Percentiles rank a stretch among this genome's conserved stretches.
Conservation (phyloP, 768 basidiomycete species). For the Russula lepida region DNA sequence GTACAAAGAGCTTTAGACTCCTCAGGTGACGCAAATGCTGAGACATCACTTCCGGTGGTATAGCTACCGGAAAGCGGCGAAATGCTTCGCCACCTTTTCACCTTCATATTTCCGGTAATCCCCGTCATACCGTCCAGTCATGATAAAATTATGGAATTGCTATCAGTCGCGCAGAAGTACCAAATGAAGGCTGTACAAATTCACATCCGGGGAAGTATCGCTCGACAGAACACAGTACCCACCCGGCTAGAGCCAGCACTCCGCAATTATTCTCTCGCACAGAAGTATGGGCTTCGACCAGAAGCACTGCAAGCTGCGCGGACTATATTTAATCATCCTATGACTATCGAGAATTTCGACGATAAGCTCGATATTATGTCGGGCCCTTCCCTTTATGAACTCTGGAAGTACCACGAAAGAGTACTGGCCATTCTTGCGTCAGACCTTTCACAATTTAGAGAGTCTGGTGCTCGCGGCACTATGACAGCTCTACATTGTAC, state of each 20-base stretch:
- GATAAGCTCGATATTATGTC: background rate
- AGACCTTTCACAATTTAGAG: background rate
- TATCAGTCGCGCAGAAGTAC: constrained; percentile 5
- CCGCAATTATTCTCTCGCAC: background rate
- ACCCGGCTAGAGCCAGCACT: background rate
- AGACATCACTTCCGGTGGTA: background rate
- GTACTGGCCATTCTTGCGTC: background rate
- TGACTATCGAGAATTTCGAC: background rate
- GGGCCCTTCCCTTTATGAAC: background rate
- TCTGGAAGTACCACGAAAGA: constrained; percentile 2
- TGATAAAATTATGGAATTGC: background rate
- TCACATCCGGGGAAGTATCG: background rate
- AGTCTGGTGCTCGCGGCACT: background rate
- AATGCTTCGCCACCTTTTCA: constrained; percentile 1
- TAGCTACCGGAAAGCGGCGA: background rate
- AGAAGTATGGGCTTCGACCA: background rate
- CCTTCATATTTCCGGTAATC: constrained; percentile 3
- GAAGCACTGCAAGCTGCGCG: background rate
- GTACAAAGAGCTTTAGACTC: background rate
- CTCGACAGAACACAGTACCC: background rate
- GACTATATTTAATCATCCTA: background rate
- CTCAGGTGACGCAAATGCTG: too few relatives aligned
- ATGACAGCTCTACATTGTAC: background rate
- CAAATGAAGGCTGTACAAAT: background rate
- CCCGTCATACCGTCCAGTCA: background rate